phyloP scores from a whole-genome alignment of 2,329 filamentous ascomycete genomes.

The Trichoderma harzianum region DNA sequence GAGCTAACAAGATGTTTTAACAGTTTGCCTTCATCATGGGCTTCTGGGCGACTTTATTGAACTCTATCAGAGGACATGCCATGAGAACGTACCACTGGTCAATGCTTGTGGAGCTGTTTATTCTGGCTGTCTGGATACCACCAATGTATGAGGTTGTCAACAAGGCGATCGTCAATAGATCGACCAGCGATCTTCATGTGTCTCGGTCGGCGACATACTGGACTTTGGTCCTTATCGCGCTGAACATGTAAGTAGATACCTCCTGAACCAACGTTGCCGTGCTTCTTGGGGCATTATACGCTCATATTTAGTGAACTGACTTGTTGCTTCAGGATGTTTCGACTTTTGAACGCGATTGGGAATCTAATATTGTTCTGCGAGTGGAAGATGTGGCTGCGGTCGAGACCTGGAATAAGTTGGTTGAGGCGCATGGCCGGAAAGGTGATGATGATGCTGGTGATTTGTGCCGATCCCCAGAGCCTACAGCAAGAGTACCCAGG shows the following conservation, averaged over 20 bases:
- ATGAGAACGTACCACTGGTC: conserved; percentile 40
- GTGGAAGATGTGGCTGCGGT: conserved; percentile 38
- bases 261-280: background rate
- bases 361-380: conserved; percentile 37
- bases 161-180: background rate
- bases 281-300: background rate
- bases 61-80: conserved; percentile 33
- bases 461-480: conserved; percentile 42
- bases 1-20: background rate
- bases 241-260: conserved; percentile 37
- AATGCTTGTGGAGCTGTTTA: conserved; percentile 33
- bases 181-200: background rate
- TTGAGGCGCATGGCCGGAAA: conserved; percentile 28
- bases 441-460: conserved; percentile 32
- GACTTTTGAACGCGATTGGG: conserved; percentile 38
- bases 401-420: conserved; percentile 30
- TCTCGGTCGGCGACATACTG: background rate
- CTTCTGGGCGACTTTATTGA: conserved; percentile 34
- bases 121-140: conserved; percentile 27
- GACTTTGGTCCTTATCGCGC: conserved; percentile 32
- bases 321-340: conserved; percentile 31
- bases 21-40: conserved; percentile 38
- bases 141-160: conserved; percentile 27
- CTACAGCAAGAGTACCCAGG: conserved; percentile 38
- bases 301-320: background rate